Conservation (phyloP, 331 rosid genomes). For the Quercus lobata region DNA sequence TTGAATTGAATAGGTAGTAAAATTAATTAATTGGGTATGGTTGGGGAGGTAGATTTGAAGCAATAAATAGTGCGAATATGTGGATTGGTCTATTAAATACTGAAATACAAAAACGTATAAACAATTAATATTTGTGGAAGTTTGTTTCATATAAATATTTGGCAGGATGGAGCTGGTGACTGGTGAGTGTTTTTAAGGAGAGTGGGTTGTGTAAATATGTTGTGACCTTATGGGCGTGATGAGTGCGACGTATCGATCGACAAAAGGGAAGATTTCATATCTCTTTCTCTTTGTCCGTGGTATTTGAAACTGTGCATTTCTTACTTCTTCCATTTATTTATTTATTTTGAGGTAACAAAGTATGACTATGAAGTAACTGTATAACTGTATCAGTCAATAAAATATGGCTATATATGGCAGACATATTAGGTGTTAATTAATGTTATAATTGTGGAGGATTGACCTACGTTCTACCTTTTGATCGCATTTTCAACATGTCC, state of each 20-base stretch:
- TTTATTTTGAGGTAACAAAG: not conserved
- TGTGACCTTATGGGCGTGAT: conserved; percentile 64
- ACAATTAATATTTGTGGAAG: conserved; percentile 38
- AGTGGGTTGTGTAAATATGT: conserved; percentile 17
- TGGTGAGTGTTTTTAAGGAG: conserved; percentile 29
- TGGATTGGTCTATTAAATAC: conserved; percentile 53
- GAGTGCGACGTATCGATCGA: conserved; percentile 89
- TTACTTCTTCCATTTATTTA: not conserved
- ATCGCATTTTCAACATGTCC: not conserved
- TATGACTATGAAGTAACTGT: too few species aligned
- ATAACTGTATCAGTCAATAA: conserved; percentile 13
- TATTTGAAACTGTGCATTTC: not conserved
- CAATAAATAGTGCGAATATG: conserved; percentile 37
- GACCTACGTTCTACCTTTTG: conserved; percentile 25
- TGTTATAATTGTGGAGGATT: conserved; percentile 19
- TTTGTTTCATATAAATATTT: conserved; percentile 36
- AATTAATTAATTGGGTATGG: conserved; percentile 41
- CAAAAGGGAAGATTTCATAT: conserved; percentile 65
- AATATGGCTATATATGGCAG: not conserved
- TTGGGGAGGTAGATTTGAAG: conserved; percentile 45
- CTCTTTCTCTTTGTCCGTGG: conserved; percentile 17
- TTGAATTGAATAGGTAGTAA: conserved; percentile 22
- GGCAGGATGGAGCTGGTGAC: conserved; percentile 11
- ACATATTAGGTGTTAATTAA: not conserved
- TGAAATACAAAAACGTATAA: conserved; percentile 1